Evolutionary conservation across 2,329 filamentous ascomycete species (phyloP).

Genomic region (Trichoderma asperellum): DNA sequence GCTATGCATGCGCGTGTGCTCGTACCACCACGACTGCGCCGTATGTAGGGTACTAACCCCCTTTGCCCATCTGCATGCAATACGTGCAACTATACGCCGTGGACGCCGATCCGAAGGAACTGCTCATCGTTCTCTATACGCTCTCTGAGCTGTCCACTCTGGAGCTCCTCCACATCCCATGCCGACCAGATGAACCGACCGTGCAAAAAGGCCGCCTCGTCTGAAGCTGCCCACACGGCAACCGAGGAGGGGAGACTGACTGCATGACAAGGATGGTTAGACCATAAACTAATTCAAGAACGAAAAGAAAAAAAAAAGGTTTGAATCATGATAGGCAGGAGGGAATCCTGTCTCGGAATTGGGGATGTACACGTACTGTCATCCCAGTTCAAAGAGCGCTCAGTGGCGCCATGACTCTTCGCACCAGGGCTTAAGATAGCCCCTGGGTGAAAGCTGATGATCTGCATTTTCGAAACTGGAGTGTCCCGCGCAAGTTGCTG

Average conservation of each 20-base stretch:
- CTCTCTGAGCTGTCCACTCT: slow-evolving; percentile 10
- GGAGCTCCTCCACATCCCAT: slow-evolving; percentile 54
- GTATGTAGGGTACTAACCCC: neutral
- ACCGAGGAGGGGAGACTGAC: slow-evolving; percentile 43
- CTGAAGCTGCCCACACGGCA: slow-evolving; percentile 43
- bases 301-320: neutral
- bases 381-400: slow-evolving; percentile 14
- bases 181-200: slow-evolving; percentile 52
- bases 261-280: slow-evolving; percentile 21
- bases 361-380: neutral
- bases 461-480: slow-evolving; percentile 40
- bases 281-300: neutral
- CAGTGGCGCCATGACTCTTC: slow-evolving; percentile 28
- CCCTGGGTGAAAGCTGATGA: slow-evolving; percentile 46
- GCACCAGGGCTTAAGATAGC: slow-evolving; percentile 39
- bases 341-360: too few relatives aligned
- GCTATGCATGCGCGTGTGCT: neutral
- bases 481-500: slow-evolving; percentile 42
- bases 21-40: neutral
- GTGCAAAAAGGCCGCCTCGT: slow-evolving; percentile 50
- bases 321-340: neutral
- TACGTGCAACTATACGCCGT: slow-evolving; percentile 9
- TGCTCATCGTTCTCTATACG: slow-evolving; percentile 21
- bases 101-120: slow-evolving; percentile 21
- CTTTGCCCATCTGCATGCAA: neutral